Evolutionary conservation across 208 protist genomes (phyloP), one percentile per base, ranked within the genome.

Genomic region (Eutreptiella sp.): DNA sequence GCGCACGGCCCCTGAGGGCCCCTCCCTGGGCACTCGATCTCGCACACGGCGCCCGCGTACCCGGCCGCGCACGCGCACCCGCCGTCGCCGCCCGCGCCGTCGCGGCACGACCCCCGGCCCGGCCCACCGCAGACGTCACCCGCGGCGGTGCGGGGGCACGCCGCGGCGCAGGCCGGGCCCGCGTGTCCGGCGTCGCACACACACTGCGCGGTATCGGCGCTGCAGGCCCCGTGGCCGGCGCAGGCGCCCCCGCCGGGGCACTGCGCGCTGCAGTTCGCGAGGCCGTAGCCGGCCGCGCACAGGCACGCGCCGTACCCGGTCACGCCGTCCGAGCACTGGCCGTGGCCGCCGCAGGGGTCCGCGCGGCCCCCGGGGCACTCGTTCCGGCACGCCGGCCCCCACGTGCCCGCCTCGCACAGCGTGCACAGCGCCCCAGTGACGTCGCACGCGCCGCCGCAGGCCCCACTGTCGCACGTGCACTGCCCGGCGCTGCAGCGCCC

Each of bases 31-130:
- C n/a, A n/a, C n/a, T n/a, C n/a, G n/a, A n/a, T 36, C 7, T 9
- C 43, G 46, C 58, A 64, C 7, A 34, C 50, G 5, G 9, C 7
- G 7, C 58, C 58, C 14, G 50, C 50, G 23, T 57, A 57, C 14
- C 50, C 50, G n/a, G 54, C 19, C 36, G 36, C 36, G 39, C 70
- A 83, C 2, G 7, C 35, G 31, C 74, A 83, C 3, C 27, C 31
- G 0, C 66, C 77, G 26, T 75, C 64, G 0, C 29, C 58, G 58
- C 33, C 11, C 16, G 33, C 48, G 19, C 58, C 58, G 9, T 64
- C 58, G 11, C n/a, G 29, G 23, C 58, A 64, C 11, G 4, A 43
- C 7, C 58, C 58, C 7, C 29, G 7, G n/a, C n/a, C 9, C 31
- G 34, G n/a, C 14, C 42, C 42, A 29, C 29, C 45, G 53, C 58